phyloP scores from a whole-genome alignment of 108 stramenopile species.

The Asterionellopsis glacialis region DNA sequence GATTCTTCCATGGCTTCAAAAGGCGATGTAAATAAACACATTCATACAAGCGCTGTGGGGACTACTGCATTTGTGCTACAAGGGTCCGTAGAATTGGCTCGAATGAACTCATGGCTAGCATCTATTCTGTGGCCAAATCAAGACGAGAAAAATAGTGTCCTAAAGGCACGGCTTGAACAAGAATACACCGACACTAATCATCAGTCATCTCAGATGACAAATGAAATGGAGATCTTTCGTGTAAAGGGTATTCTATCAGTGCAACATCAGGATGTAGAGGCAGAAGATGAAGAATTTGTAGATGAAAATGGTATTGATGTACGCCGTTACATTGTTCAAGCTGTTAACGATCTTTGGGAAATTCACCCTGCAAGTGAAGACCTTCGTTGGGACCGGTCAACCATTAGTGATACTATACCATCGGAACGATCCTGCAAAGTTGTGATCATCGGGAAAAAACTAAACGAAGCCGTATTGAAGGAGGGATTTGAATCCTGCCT shows the following conservation, averaged over 20 bases:
- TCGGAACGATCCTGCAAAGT: conserved; percentile 70
- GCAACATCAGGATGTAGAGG: conserved; percentile 17
- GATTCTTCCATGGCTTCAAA: neutral
- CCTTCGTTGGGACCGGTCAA: conserved; percentile 31
- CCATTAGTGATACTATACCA: neutral
- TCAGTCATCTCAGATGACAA: conserved; percentile 3
- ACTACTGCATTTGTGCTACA: conserved; percentile 45
- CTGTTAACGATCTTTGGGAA: conserved; percentile 88
- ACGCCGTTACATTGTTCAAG: conserved; percentile 68
- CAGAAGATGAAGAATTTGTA: conserved; percentile 15
- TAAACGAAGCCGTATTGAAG: conserved; percentile 40
- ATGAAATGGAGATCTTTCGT: conserved; percentile 51
- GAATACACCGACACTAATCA: conserved; percentile 5
- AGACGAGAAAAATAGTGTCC: conserved; percentile 62
- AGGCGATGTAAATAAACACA: neutral
- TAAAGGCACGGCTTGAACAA: conserved; percentile 46
- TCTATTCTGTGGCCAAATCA: conserved; percentile 81
- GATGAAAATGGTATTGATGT: conserved; percentile 32
- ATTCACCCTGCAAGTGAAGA: conserved; percentile 54
- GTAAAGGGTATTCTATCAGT: conserved; percentile 76
- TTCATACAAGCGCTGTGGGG: conserved; percentile 58
- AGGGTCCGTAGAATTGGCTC: conserved; percentile 49
- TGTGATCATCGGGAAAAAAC: conserved; percentile 81
- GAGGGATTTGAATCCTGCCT: conserved; percentile 67
- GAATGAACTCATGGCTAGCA: conserved; percentile 75